Percentiles rank a stretch among this genome's conserved stretches.
Evolutionary conservation across 208 protist species (phyloP).

Genomic region (Zelonia costaricensis): DNA sequence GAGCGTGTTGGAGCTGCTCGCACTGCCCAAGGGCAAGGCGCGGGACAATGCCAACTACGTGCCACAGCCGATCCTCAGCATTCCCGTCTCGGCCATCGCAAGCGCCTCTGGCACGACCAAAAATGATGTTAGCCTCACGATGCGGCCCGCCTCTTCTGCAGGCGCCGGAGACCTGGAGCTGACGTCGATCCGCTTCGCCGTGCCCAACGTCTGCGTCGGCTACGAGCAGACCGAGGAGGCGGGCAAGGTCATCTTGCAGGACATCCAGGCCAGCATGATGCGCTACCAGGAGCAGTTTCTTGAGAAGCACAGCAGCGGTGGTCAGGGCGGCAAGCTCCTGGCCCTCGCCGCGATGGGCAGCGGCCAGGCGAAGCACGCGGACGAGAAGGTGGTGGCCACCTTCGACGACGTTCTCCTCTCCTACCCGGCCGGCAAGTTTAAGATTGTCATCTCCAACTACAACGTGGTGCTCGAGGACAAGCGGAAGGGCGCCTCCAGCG

Average conservation of each 20-base stretch:
- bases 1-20: slow-evolving; percentile 44
- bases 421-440: slow-evolving; percentile 82
- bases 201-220: slow-evolving; percentile 81
- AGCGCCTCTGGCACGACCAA: slow-evolving; percentile 74
- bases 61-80: slow-evolving; percentile 53
- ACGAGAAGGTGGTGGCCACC: slow-evolving; percentile 70
- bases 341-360: slow-evolving; percentile 57
- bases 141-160: slow-evolving; percentile 36
- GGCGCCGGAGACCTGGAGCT: slow-evolving; percentile 48
- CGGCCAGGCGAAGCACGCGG: slow-evolving; percentile 34
- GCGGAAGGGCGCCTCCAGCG: slow-evolving; percentile 44
- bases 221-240: slow-evolving; percentile 87
- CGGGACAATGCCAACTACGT: slow-evolving; percentile 50
- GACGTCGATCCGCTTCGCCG: slow-evolving; percentile 77
- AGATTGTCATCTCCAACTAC: slow-evolving; percentile 83
- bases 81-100: slow-evolving; percentile 70
- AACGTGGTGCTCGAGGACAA: slow-evolving; percentile 80
- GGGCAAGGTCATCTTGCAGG: slow-evolving; percentile 62
- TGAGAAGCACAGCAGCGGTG: slow-evolving; percentile 34
- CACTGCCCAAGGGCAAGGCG: slow-evolving; percentile 56
- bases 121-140: slow-evolving; percentile 73
- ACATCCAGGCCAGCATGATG: slow-evolving; percentile 58
- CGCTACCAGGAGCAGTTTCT: slow-evolving; percentile 60
- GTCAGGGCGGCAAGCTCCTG: slow-evolving; percentile 42
- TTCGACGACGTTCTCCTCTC: slow-evolving; percentile 83